A percentile compares a stretch with the other conserved stretches of the same genome.
Conservation (phyloP, 345 rosid genomes). For the Bruguiera gymnorhiza region DNA sequence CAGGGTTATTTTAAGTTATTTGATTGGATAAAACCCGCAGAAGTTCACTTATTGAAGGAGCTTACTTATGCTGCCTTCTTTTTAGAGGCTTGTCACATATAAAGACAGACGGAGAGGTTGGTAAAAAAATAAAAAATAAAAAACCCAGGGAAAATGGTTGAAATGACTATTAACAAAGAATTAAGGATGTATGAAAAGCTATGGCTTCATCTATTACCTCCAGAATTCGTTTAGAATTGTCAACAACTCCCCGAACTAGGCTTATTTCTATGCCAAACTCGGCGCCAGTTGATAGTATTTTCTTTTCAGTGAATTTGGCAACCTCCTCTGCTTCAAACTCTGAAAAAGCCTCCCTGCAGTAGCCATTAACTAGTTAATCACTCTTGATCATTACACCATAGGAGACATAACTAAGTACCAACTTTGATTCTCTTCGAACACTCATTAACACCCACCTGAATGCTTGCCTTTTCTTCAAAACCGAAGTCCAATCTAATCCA, state of each 20-base stretch:
- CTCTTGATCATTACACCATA: no score
- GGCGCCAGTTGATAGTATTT: constrained; percentile 36
- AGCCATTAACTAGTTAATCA: not conserved
- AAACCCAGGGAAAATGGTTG: no score
- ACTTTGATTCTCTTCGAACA: no score
- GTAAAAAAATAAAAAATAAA: no score
- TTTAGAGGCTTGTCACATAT: no score
- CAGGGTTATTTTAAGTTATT: no score
- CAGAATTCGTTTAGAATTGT: constrained; percentile 51
- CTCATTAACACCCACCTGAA: constrained; percentile 37
- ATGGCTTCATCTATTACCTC: constrained; percentile 26
- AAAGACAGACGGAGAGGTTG: no score
- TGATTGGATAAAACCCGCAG: no score
- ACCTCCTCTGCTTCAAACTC: constrained; percentile 54
- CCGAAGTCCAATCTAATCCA: constrained; percentile 75
- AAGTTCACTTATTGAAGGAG: no score
- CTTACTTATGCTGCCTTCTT: no score
- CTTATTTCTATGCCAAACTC: constrained; percentile 46
- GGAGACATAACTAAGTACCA: not conserved
- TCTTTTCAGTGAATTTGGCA: constrained; percentile 47
- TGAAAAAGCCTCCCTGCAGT: constrained; percentile 54
- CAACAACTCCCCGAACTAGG: constrained; percentile 54
- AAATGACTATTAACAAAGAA: not conserved
- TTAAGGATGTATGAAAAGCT: no score
- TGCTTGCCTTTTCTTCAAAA: constrained; percentile 55